A percentile compares a stretch with the other conserved stretches of the same genome.
These are phyloP conservation scores for Rugonectria rugulosa DNA, from an alignment of 2,329 filamentous ascomycete species.

Conservation along the genomic window DNA sequence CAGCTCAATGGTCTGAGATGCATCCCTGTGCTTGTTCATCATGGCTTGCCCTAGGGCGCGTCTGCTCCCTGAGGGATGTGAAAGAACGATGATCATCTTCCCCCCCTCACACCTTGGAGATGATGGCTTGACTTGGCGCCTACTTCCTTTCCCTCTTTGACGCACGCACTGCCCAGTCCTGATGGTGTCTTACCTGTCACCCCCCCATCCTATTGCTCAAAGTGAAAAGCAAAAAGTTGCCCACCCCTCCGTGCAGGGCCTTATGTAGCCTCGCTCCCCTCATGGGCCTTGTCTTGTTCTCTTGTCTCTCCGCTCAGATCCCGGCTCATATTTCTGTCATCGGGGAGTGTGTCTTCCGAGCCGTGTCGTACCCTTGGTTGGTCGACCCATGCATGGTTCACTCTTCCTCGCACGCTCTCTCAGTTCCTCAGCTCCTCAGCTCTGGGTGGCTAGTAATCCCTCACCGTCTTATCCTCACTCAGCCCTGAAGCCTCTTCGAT, in stretches of 20 bases:
- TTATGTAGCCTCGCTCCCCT: not conserved
- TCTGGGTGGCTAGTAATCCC: not conserved
- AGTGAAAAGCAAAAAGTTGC: not conserved
- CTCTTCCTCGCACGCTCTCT: not conserved
- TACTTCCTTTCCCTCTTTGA: not conserved
- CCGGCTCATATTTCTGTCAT: not conserved
- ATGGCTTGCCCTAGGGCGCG: too few relatives aligned
- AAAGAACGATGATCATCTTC: not conserved
- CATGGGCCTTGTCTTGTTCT: not conserved
- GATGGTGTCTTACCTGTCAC: not conserved
- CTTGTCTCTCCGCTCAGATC: constrained; percentile 9
- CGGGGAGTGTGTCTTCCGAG: not conserved
- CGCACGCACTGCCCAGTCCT: not conserved
- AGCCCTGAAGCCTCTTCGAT: not conserved
- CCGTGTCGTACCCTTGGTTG: not conserved
- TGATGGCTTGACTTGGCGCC: not conserved
- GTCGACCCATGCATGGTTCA: not conserved
- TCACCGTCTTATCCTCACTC: constrained; percentile 8
- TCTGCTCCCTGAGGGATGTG: too few relatives aligned
- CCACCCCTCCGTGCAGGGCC: not conserved
- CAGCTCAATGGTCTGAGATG: too few relatives aligned
- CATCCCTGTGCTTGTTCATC: too few relatives aligned
- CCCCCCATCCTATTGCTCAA: not conserved
- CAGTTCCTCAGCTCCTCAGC: not conserved
- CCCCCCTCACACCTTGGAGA: not conserved